Conservation (phyloP, 768 basidiomycete species). For the Lactarius indigo region DNA sequence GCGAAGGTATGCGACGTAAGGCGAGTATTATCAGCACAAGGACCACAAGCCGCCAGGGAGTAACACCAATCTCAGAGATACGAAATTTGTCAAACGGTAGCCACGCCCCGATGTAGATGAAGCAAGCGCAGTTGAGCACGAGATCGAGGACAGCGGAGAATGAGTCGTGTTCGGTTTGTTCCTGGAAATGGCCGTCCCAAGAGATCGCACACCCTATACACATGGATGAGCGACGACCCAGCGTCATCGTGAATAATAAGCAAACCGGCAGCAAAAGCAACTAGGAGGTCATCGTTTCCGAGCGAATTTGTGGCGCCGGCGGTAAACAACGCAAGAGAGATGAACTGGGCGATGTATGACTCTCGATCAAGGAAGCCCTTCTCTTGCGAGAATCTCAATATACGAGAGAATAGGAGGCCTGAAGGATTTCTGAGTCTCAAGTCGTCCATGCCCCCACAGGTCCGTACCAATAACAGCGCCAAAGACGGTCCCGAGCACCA, state of each 20-base stretch:
- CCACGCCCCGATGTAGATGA: constrained; percentile 88
- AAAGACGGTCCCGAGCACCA: constrained; percentile 67
- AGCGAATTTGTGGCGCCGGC: constrained; percentile 77
- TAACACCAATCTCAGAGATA: constrained; percentile 53
- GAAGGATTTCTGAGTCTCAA: constrained; percentile 4
- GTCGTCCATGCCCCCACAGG: background rate
- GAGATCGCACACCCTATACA: constrained; percentile 78
- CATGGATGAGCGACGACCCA: background rate
- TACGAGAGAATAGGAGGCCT: constrained; percentile 64
- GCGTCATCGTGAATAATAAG: background rate
- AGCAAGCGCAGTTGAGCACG: constrained; percentile 75
- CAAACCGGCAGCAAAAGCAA: constrained; percentile 78
- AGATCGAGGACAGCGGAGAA: constrained; percentile 92
- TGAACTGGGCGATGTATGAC: constrained; percentile 83
- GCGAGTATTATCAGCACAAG: constrained; percentile 65
- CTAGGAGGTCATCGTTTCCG: constrained; percentile 85
- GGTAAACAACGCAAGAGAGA: constrained; percentile 68
- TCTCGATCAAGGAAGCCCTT: constrained; percentile 70
- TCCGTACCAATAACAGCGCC: constrained; percentile 52
- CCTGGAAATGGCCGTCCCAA: constrained; percentile 85
- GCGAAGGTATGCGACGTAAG: constrained; percentile 75
- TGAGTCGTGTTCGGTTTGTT: constrained; percentile 74
- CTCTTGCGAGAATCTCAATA: constrained; percentile 68
- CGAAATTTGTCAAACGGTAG: constrained; percentile 62
- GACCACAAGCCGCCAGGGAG: constrained; percentile 68